Base-by-base conservation (phyloP, 2,329 filamentous ascomycete species). In the Elsinoe australis region DNA sequence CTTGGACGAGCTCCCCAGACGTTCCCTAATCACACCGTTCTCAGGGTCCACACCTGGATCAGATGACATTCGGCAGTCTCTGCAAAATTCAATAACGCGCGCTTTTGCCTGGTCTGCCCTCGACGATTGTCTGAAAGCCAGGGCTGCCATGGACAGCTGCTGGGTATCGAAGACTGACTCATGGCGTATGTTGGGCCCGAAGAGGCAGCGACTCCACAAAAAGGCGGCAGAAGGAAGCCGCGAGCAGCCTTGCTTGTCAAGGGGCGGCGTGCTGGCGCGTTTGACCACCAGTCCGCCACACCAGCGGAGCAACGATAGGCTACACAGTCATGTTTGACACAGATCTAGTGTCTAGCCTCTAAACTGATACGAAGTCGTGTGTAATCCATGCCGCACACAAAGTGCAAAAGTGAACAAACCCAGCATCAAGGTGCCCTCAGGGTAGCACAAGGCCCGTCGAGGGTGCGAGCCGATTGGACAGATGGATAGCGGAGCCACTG, bases 211-310 rank as follows among this genome's bases (percentile, higher is more conserved):
- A n/a, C n/a, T n/a, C n/a, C n/a, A n/a, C n/a, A 28, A 22, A 41
- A 41, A 28, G 36, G 36, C 36, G 28, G 29, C 29, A 32, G 17
- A 32, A 32, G 29, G 29, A 21, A 41, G 21, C 36, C 28, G 21
- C 17, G 21, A 21, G 36, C 22, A 41, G 36, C 36, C 36, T 41
- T 41, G 36, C 36, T 41, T 41, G 36, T 41, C n/a, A n/a, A n/a
- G n/a, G n/a, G n/a, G n/a, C n/a, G n/a, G n/a, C n/a, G n/a, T n/a
- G n/a, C n/a, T n/a, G n/a, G n/a, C n/a, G n/a, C n/a, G n/a, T n/a
- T n/a, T n/a, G n/a, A n/a, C n/a, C n/a, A n/a, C n/a, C n/a, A n/a
- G n/a, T n/a, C n/a, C n/a, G n/a, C n/a, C n/a, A n/a, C n/a, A n/a
- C n/a, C n/a, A n/a, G n/a, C n/a, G n/a, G n/a, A n/a, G n/a, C n/a